Base-by-base conservation (phyloP, 768 basidiomycete genomes). In the Solioccasus polychromus region DNA sequence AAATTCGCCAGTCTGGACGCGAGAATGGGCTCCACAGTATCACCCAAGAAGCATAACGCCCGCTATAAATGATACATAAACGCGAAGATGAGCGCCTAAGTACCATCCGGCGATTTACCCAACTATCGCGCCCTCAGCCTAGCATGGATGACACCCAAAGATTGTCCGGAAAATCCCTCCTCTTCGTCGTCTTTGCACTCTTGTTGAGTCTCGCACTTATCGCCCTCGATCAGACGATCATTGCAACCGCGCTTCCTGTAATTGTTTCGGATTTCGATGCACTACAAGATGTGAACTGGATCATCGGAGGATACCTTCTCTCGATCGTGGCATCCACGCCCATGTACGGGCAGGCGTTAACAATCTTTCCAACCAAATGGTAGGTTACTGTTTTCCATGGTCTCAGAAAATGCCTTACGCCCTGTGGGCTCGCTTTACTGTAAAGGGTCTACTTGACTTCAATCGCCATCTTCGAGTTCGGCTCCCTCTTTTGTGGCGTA, bases 281-380 rank as follows among this genome's bases (percentile, higher is more conserved):
- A 17, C 45, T 55, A 7, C 48, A 55, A 23, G 45, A 53, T 24
- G 53, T 22, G n/a, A 53, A 47, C 4, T 87, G 83, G 84, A 81
- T 87, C 14, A 83, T 80, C 0, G 82, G 82, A 0, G 76, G 79
- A 1, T 87, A 85, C 59, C 71, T 87, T 11, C 66, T 84, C 29
- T 82, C 82, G 0, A 77, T 76, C 0, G 47, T 48, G 20, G 44
- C 46, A 5, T 56, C 51, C 15, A 50, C 46, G 29, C 47, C 41
- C 23, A 40, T 44, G 23, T 55, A 47, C 22, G 51, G 47, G 15
- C 47, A 50, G 32, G 35, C 32, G 7, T 22, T 53, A 30, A 26
- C 39, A 9, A 42, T 42, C 22, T 49, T 55, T 17, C 42, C 44
- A 18, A 50, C 45, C 14, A 55, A 53, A 44, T 36, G 45, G 48